Base-by-base conservation (phyloP, 768 basidiomycete genomes). In the Phanerochaete carnosa region DNA sequence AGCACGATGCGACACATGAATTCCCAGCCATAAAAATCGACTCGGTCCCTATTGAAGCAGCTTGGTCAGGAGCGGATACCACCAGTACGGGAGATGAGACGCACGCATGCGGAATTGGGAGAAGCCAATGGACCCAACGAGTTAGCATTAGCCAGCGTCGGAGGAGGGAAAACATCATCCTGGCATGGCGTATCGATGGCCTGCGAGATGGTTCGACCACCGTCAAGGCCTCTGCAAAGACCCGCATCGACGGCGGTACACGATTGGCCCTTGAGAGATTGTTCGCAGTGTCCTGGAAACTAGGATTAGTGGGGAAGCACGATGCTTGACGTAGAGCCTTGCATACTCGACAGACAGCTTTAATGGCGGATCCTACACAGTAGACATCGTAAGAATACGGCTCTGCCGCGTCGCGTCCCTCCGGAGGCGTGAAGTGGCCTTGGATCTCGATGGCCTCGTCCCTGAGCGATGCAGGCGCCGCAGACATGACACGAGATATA, bases 341-440 rank as follows among this genome's bases (percentile, higher is more conserved):
- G 33, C 23, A 32, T 47, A 57, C 56, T n/a, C 43, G n/a, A 28
- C 56, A 57, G 22, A 45, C 23, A n/a, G 23, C 7, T 19, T 12
- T 16, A 5, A 59, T 33, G 12, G 47, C 50, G 19, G 2, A 4
- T 0, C 58, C 58, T 4, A 52, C 37, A 23, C 47, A 50, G 33
- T 35, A 59, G 4, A 59, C 58, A 39, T 59, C 58, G 35, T 59
- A 59, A 8, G 58, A 47, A 19, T 51, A 59, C 23, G 58, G 58
- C 5, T 59, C 47, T n/a, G 50, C 35, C n/a, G 13, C 37, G 30
- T 37, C 47, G 22, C 28, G 50, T 4, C 58, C 58, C 33, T 51
- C 58, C 2, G 58, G 58, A 23, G 58, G 58, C 3, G 13, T 5
- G n/a, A 7, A 59, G 23, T 59, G 58, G n/a, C 58, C 52, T 2